A percentile compares a stretch with the other conserved stretches of the same genome.
Conservation (phyloP, 2,329 filamentous ascomycete species). For the Aspergillus sp. region DNA sequence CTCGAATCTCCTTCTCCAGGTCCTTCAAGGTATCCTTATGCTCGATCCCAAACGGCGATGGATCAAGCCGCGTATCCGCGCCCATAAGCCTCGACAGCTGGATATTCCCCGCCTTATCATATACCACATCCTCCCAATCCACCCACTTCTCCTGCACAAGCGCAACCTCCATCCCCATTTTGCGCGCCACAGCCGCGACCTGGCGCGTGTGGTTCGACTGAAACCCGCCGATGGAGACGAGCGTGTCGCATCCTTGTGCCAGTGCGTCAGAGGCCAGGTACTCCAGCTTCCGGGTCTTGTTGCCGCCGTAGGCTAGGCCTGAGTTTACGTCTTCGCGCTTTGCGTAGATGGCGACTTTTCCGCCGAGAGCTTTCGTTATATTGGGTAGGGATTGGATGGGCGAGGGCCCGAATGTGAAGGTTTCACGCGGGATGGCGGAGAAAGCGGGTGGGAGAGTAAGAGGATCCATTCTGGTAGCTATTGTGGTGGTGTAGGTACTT, state of each 20-base stretch:
- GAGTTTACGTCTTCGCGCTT: slow-evolving; percentile 12
- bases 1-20: slow-evolving; percentile 55
- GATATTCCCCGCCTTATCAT: slow-evolving; percentile 68
- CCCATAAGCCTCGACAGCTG: slow-evolving; percentile 69
- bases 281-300: slow-evolving; percentile 11
- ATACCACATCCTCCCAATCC: slow-evolving; percentile 58
- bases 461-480: background rate
- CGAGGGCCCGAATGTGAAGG: slow-evolving; percentile 6
- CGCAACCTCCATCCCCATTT: slow-evolving; percentile 51
- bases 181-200: slow-evolving; percentile 62
- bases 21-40: slow-evolving; percentile 62
- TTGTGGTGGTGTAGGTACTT: background rate
- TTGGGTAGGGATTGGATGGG: slow-evolving; percentile 10
- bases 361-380: slow-evolving; percentile 9
- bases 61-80: slow-evolving; percentile 62
- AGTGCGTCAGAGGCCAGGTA: slow-evolving; percentile 8
- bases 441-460: slow-evolving; percentile 1
- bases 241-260: background rate
- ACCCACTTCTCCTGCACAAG: slow-evolving; percentile 71
- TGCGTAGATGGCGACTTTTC: slow-evolving; percentile 8
- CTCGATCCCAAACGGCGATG: slow-evolving; percentile 65
- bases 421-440: slow-evolving; percentile 6
- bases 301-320: slow-evolving; percentile 6
- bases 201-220: slow-evolving; percentile 67
- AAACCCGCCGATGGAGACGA: slow-evolving; percentile 9